Evolutionary conservation across 495 filamentous ascomycete species (phyloP).

Genomic region (Sordaria brevicollis): DNA sequence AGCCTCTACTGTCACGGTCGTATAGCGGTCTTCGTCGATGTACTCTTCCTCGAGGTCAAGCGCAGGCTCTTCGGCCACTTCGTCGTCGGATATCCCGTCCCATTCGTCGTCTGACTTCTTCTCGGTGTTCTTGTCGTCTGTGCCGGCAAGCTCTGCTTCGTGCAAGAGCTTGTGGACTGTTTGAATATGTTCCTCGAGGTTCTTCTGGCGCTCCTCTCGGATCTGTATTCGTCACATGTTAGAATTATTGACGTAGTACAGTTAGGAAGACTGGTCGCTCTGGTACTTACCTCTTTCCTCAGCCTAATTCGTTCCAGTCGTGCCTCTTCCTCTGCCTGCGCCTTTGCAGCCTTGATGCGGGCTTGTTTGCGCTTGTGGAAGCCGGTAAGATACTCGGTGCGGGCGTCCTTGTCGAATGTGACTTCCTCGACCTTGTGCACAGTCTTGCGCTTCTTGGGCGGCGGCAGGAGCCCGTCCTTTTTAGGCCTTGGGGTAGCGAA

Average conservation of each 20-base stretch:
- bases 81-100: conserved; percentile 50
- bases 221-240: conserved; percentile 39
- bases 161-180: conserved; percentile 55
- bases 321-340: conserved; percentile 59
- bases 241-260: not conserved
- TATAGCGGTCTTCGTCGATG: conserved; percentile 90
- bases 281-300: conserved; percentile 55
- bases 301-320: conserved; percentile 60
- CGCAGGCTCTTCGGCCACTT: conserved; percentile 29
- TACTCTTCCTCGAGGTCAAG: conserved; percentile 86
- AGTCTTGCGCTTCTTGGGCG: conserved; percentile 57
- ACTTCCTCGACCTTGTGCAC: conserved; percentile 59
- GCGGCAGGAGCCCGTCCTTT: conserved; percentile 34
- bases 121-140: conserved; percentile 20
- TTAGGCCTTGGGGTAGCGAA: conserved; percentile 41
- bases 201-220: conserved; percentile 65
- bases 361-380: conserved; percentile 93
- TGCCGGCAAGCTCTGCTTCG: conserved; percentile 41
- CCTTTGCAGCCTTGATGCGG: conserved; percentile 72
- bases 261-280: not conserved
- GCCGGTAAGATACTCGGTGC: conserved; percentile 81
- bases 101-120: conserved; percentile 43
- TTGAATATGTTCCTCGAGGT: conserved; percentile 68
- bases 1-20: conserved; percentile 87
- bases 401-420: conserved; percentile 65